Base-by-base conservation (phyloP, 129 eudicot genomes). In the Centrapalus pauciflorus region DNA sequence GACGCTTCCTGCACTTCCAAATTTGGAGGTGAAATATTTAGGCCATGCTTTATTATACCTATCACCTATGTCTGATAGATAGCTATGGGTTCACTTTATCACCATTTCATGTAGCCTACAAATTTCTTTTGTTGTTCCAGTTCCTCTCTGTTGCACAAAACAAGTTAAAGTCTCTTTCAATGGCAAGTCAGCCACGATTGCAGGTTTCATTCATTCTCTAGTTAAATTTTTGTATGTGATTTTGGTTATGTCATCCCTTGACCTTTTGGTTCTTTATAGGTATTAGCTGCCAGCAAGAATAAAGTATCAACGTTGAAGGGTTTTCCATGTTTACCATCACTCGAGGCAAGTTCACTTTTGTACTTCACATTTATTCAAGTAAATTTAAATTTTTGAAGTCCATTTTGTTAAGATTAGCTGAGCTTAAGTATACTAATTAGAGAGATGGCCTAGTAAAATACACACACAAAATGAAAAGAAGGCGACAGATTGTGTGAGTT, bases 271-370 rank as follows among this genome's bases (percentile, higher is more conserved):
- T 40, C 40, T 69, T 26, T 68, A 56, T 76, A 94, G 99, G 99
- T 94, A 11, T 82, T 94, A 70, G 99, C 99, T 65, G 99, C 99
- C 71, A 94, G 99, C 94, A 94, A 89, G 78, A 94, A 94, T 69
- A 94, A 77, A 83, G 68, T 94, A 61, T 89, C 99, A 61, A 86
- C 99, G 48, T 77, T 94, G 75, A 94, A 89, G 76, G 99, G 97
- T 35, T 94, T 94, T 67, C 99, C 99, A 6, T 59, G 84, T 67
- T 81, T 94, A 61, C 97, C 99, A 34, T 84, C 90, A 13, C 97
- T 94, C 56, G 99, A 94, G 99, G 99, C 84, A 78, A 59, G 97
- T 76, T 67, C 55, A 43, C 35, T 19, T 63, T 14, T 34, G 13
- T 55, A 13, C 29, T 26, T 64, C 43, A n/a, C 46, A 21, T 17